A percentile compares a stretch with the other conserved stretches of the same genome.
phyloP scores from a whole-genome alignment of 2,329 filamentous ascomycete species.

The Stagonosporopsis chrysanthemi region DNA sequence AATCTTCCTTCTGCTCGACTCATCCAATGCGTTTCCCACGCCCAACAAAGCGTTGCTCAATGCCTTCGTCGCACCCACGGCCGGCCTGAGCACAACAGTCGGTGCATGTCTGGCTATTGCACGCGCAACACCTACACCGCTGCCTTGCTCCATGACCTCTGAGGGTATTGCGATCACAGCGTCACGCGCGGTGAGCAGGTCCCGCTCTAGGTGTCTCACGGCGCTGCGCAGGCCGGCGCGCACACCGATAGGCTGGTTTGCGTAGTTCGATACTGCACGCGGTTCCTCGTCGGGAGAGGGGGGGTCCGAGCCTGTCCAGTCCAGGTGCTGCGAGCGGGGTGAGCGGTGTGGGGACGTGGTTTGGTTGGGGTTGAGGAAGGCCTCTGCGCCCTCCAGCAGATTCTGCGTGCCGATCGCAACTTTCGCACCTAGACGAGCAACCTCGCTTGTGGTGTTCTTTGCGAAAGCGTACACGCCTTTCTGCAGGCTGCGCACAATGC shows the following conservation, averaged over 20 bases:
- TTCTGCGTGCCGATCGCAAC: constrained; percentile 93
- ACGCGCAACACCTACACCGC: constrained; percentile 78
- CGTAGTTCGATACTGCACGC: constrained; percentile 88
- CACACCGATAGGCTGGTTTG: constrained; percentile 90
- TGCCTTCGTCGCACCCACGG: constrained; percentile 87
- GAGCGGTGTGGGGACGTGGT: constrained; percentile 38
- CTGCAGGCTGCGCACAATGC: constrained; percentile 87
- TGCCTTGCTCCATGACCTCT: constrained; percentile 86
- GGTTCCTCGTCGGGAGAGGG: constrained; percentile 72
- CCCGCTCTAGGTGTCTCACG: constrained; percentile 81
- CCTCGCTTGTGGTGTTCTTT: constrained; percentile 89
- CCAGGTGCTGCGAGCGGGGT: constrained; percentile 33
- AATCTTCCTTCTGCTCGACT: constrained; percentile 77
- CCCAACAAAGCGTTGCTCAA: constrained; percentile 90
- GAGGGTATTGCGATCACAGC: constrained; percentile 94
- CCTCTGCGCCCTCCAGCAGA: constrained; percentile 88
- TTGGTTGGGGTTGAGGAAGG: constrained; percentile 64
- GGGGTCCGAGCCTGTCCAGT: constrained; percentile 64
- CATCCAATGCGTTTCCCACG: constrained; percentile 90
- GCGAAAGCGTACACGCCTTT: constrained; percentile 92
- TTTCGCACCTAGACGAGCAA: constrained; percentile 94
- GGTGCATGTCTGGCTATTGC: constrained; percentile 83
- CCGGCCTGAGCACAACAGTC: constrained; percentile 90
- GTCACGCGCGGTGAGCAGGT: constrained; percentile 85
- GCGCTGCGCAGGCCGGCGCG: constrained; percentile 85